Conservation (phyloP, 805 yeast genomes). For the Pichia pseudocactophila region DNA sequence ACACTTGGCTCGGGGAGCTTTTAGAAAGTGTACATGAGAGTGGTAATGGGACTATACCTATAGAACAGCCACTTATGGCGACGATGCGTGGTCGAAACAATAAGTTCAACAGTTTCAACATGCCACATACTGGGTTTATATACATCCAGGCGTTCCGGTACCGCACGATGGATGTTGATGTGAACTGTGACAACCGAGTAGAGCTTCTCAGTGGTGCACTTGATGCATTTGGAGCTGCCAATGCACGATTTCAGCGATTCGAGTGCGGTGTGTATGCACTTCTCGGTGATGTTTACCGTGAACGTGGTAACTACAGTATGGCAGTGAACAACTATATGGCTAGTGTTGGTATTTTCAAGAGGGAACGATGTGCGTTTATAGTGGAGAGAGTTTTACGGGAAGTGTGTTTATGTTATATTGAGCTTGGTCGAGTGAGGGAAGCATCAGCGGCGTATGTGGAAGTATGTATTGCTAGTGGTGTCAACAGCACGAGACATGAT, state of each 20-base stretch:
- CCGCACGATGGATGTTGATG: background rate
- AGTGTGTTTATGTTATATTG: slow-evolving; percentile 31
- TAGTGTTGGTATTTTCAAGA: slow-evolving; percentile 29
- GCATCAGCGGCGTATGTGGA: slow-evolving; percentile 28
- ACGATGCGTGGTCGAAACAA: slow-evolving; percentile 12
- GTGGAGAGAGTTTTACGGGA: slow-evolving; percentile 27
- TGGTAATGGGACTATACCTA: slow-evolving; percentile 25
- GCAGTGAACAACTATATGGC: slow-evolving; percentile 35
- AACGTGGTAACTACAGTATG: slow-evolving; percentile 27
- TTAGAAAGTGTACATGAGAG: slow-evolving; percentile 28
- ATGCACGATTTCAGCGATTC: slow-evolving; percentile 29
- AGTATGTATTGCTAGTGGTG: slow-evolving; percentile 14
- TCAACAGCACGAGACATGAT: background rate
- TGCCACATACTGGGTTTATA: slow-evolving; percentile 37
- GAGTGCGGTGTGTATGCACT: slow-evolving; percentile 38
- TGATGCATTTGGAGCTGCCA: slow-evolving; percentile 29
- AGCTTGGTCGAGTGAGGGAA: slow-evolving; percentile 26
- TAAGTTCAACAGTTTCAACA: slow-evolving; percentile 19
- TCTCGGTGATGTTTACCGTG: slow-evolving; percentile 41
- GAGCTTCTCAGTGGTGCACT: slow-evolving; percentile 30
- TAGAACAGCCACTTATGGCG: slow-evolving; percentile 28
- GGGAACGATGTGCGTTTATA: slow-evolving; percentile 35
- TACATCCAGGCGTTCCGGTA: slow-evolving; percentile 30
- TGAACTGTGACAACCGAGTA: slow-evolving; percentile 10
- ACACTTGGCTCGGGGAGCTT: slow-evolving; percentile 56